Evolutionary conservation across 371 early-diverging fungal genomes (phyloP), one percentile per base, ranked within the genome.

Genomic region (Mucor saturninus): DNA sequence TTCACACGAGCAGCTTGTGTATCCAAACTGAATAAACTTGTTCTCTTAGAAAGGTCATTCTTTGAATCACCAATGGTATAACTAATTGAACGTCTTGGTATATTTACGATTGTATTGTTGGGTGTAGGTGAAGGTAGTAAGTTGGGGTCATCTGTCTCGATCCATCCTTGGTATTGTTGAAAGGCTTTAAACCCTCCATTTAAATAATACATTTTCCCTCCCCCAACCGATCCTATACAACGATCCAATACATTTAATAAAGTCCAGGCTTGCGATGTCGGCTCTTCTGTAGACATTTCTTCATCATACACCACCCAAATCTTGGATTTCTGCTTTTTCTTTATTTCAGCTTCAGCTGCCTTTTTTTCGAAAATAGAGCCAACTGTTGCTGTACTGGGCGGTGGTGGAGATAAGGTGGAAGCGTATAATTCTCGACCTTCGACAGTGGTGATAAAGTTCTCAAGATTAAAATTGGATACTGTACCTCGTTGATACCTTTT

Each of bases 401-500:
- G 53, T 58, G 28, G 5, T 52, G 15, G 39, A 13, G 9, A 37
- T 4, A 58, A 49, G 2, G 51, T 67, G 9, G 32, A 35, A 11
- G 62, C 52, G 62, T 79, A 87, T 1, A 72, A 62, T 11, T 83
- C 83, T 49, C 80, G 71, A 48, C 86, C 86, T 65, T 86, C 83
- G 0, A 83, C 68, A 28, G 86, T 86, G 0, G 88, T 88, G 51
- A 88, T 84, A 55, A 88, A 88, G 40, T 84, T 84, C 57, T 84
- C 86, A 28, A 88, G 63, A 46, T 83, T 81, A 57, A 86, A 85
- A 40, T 85, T 83, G 3, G 81, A 74, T 4, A 88, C 78, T 1
- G 83, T 80, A 11, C 86, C 86, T 26, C 86, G 77, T 40, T 83
- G 82, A 57, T 86, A 86, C 7, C 88, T 72, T 53, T 85, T 84